Evolutionary conservation across 345 rosid genomes (phyloP), one percentile per base, ranked within the genome.

Genomic region (Rhodomyrtus tomentosa): DNA sequence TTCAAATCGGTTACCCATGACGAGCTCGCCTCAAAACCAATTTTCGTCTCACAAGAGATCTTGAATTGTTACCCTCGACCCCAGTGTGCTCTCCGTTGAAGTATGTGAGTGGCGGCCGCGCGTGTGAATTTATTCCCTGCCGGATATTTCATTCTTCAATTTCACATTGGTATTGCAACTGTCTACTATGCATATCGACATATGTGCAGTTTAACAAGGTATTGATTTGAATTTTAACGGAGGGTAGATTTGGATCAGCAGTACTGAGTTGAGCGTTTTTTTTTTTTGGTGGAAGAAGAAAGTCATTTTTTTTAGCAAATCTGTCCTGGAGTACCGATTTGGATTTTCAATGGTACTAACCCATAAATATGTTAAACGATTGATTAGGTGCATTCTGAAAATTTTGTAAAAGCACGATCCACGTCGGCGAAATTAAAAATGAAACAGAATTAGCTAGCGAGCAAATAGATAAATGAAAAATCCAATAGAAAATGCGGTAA

Each of bases 201-300:
- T 58, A 58, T 58, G n/a, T 0, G 9, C 68, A 13, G 16, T 59
- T 68, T 68, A 8, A 68, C 11, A 18, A 36, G 40, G 76, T 68
- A 18, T 68, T 8, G 76, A 2, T 32, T 68, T 11, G 45, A 36
- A 68, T 18, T 68, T 25, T 18, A 8, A 68, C 9, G 6, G 12
- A 68, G 24, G 42, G 76, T 36, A 21, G 24, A 36, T 68, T 36
- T 38, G 1, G 76, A 68, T 68, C 3, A 18, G 11, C 13, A 10
- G 21, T 68, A 32, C 0, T 36, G 4, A 68, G 6, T 68, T 0
- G 3, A 36, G 3, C 8, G 9, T 32, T 29, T 27, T 29, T 1
- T 3, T 59, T 15, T 62, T 1, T n/a, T n/a, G n/a, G n/a, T 40
- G 42, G 0, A 62, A 16, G 42, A 62, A 0, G 12, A 62, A 62